Evolutionary conservation across 2,329 filamentous ascomycete genomes (phyloP), one percentile per base, ranked within the genome.

Genomic region (Dothistroma pini): DNA sequence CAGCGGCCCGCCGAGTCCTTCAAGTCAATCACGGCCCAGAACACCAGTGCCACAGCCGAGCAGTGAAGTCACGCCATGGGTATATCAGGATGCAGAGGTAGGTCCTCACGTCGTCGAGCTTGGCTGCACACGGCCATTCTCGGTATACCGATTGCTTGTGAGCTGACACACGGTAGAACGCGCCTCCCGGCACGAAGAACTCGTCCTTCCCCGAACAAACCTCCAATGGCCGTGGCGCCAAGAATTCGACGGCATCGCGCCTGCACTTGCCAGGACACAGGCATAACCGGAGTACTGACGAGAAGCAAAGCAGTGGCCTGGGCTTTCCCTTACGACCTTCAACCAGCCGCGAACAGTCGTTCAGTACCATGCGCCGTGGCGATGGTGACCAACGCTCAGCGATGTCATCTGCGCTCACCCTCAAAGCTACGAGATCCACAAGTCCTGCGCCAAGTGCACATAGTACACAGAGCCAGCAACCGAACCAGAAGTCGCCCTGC

Each of bases 21-120:
- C 85, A 56, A 86, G 85, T 34, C 29, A 35, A n/a, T 92, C 89
- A 31, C 84, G 91, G 67, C 91, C 93, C 53, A 84, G 89, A 69
- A 96, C 91, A n/a, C 92, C 93, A 34, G 63, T 53, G 19, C 68
- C 69, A 6, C 68, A 65, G 35, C 72, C 73, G n/a, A 72, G 70
- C 48, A 95, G 91, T 71, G 93, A 97, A 76, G 92, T 99, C 60
- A 95, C 96, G 44, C 95, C 95, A n/a, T 99, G 96, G 83, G 83
- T 96, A 64, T 97, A 95, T 74, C 95, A 97, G 76, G 71, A 75
- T 66, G 54, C 66, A 29, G 64, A 70, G 66, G 72, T 73, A 68
- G 59, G 68, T 69, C 19, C 29, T 50, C 54, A 41, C 41, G 51
- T 32, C 25, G 8, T 32, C 22, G 51, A 41, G 21, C 22, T 31